Base-by-base conservation (phyloP, 257 asterid genomes). In the Ajuga chamaepitys region DNA sequence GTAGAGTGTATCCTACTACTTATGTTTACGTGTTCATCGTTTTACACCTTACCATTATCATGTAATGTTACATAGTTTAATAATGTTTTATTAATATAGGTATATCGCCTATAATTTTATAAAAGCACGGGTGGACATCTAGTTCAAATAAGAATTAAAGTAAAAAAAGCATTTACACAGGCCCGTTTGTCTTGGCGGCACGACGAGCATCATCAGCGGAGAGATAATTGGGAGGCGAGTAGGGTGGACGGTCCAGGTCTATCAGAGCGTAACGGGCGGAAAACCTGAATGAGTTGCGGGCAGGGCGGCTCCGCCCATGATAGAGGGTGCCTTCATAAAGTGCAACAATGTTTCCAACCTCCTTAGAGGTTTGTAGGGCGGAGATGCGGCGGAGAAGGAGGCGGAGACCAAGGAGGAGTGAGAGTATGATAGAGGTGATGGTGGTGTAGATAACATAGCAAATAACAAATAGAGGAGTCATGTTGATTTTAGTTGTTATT, bases 251-350 rank as follows among this genome's bases (percentile, higher is more conserved):
- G 30, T 86, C 88, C 4, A 86, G 95, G 77, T 86, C 85, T 66
- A 83, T 44, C 26, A 84, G 87, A 1, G 86, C 89, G 21, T 80
- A 84, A 28, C 89, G 86, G 24, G 82, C 83, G 0, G 73, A 50
- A 30, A 80, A 75, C 1, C 72, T 68, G 55, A 86, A 86, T 12
- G 87, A 80, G 60, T 84, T 85, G 52, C 48, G 84, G 64, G 71
- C 79, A 0, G 95, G 91, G 44, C 67, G 75, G 51, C 80, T 83
- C 18, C 95, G 80, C 70, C 71, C 79, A 32, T 86, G 95, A 71
- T 74, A 75, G 50, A 87, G 85, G 2, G 78, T 75, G 67, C 89
- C 91, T 65, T 87, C 70, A 45, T 87, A 87, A 7, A 82, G 66
- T 10, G 71, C 71, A 20, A 84, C 70, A 6, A 70, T 2, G 46